Conservation (phyloP, 1,139 yeast species). For the Meyerozyma elateridarum region DNA sequence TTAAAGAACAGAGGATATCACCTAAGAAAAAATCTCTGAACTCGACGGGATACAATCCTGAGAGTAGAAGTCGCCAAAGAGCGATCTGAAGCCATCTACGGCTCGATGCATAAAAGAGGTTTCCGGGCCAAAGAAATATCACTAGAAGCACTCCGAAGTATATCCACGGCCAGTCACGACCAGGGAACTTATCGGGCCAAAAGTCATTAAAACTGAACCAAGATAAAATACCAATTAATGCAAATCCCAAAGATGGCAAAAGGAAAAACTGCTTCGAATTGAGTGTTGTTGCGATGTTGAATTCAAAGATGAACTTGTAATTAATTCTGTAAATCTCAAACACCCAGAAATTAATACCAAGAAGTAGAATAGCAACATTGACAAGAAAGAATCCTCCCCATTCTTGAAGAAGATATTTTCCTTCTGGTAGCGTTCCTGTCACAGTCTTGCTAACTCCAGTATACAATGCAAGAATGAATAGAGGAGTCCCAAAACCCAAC, state of each 20-base stretch:
- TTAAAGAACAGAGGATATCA: constrained; percentile 81
- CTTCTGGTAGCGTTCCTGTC: constrained; percentile 42
- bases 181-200: constrained; percentile 58
- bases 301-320: constrained; percentile 89
- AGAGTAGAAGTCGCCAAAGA: constrained; percentile 63
- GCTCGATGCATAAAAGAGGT: constrained; percentile 47
- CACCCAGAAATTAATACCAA: constrained; percentile 64
- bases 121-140: constrained; percentile 61
- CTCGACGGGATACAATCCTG: constrained; percentile 92
- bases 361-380: constrained; percentile 53
- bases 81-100: constrained; percentile 75
- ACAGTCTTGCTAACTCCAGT: constrained; percentile 43
- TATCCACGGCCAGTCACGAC: constrained; percentile 79
- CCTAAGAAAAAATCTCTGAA: constrained; percentile 92
- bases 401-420: constrained; percentile 63
- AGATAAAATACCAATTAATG: constrained; percentile 52
- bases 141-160: constrained; percentile 53
- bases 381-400: constrained; percentile 89
- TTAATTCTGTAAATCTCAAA: constrained; percentile 78
- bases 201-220: constrained; percentile 75
- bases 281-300: constrained; percentile 66
- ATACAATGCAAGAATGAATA: constrained; percentile 49
- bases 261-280: constrained; percentile 62
- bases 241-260: constrained; percentile 56
- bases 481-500: constrained; percentile 68